These are phyloP conservation scores for Mycosphaerella sp. DNA, from an alignment of 2,329 filamentous ascomycete species.

Conservation along the genomic window DNA sequence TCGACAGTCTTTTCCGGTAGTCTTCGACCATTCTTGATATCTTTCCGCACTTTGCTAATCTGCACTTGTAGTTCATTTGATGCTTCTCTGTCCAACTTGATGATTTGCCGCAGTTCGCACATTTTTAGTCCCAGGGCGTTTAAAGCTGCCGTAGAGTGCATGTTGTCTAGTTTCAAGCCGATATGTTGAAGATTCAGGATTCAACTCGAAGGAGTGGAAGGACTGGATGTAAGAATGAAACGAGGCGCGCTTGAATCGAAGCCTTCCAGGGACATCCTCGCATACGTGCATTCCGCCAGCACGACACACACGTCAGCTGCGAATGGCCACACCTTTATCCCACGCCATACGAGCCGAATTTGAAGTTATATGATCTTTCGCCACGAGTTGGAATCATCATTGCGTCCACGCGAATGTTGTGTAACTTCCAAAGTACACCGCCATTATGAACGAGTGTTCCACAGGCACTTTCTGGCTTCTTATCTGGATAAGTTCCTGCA, in stretches of 20 bases:
- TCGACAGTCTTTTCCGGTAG: slow-evolving; percentile 14
- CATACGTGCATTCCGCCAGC: slow-evolving; percentile 13
- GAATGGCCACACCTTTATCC: slow-evolving; percentile 4
- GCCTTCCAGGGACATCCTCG: slow-evolving; percentile 13
- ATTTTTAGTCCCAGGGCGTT: slow-evolving; percentile 15
- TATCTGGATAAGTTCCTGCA: not conserved
- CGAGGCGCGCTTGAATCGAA: slow-evolving; percentile 1
- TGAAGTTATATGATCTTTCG: slow-evolving; percentile 1
- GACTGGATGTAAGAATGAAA: not conserved
- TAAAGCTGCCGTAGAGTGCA: slow-evolving; percentile 13
- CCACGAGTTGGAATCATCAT: slow-evolving; percentile 3
- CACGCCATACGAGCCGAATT: slow-evolving; percentile 1
- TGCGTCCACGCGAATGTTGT: slow-evolving; percentile 14
- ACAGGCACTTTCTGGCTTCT: not conserved
- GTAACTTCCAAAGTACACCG: slow-evolving; percentile 11
- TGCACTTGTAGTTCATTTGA: slow-evolving; percentile 19
- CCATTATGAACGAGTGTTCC: slow-evolving; percentile 1
- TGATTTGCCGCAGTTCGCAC: slow-evolving; percentile 18
- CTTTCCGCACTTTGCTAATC: slow-evolving; percentile 21
- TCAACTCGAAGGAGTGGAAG: not conserved
- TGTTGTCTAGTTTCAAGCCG: not conserved
- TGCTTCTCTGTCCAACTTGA: slow-evolving; percentile 21
- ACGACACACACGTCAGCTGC: slow-evolving; percentile 15
- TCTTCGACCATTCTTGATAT: slow-evolving; percentile 15
- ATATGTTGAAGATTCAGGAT: not conserved